phyloP scores from a whole-genome alignment of 2,329 filamentous ascomycete species.

The Aaosphaeria pasadenensis region DNA sequence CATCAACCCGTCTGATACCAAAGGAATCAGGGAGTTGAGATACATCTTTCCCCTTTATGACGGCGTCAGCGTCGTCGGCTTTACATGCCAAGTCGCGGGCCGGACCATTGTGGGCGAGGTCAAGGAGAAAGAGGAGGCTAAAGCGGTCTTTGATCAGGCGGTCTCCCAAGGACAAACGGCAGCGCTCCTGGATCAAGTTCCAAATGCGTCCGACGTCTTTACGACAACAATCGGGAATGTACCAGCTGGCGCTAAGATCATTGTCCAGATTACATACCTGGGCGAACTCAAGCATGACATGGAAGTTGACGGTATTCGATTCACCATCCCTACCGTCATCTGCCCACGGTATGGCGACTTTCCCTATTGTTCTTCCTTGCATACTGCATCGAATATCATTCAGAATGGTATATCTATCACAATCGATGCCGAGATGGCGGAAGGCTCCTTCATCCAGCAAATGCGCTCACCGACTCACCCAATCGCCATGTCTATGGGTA shows the following conservation, averaged over 20 bases:
- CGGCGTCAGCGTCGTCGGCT: constrained; percentile 67
- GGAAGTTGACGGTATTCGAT: constrained; percentile 64
- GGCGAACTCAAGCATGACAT: constrained; percentile 71
- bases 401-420: constrained; percentile 51
- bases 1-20: constrained; percentile 51
- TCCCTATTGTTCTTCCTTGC: constrained; percentile 34
- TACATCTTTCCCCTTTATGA: constrained; percentile 73
- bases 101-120: constrained; percentile 63
- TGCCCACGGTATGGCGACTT: constrained; percentile 63
- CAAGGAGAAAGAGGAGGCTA: constrained; percentile 63
- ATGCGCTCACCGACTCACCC: constrained; percentile 67
- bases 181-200: constrained; percentile 62
- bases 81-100: constrained; percentile 61
- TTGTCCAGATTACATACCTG: constrained; percentile 63
- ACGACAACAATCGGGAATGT: constrained; percentile 67
- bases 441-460: constrained; percentile 56
- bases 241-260: constrained; percentile 54
- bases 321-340: constrained; percentile 66
- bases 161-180: constrained; percentile 59
- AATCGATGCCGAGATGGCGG: constrained; percentile 59
- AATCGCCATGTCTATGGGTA: constrained; percentile 63
- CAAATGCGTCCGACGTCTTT: constrained; percentile 63
- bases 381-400: constrained; percentile 5
- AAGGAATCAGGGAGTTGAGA: constrained; percentile 52
- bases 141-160: constrained; percentile 58